These are phyloP conservation scores for Termitomyces sp. DNA, from an alignment of 768 basidiomycete genomes.

Conservation along the genomic window DNA sequence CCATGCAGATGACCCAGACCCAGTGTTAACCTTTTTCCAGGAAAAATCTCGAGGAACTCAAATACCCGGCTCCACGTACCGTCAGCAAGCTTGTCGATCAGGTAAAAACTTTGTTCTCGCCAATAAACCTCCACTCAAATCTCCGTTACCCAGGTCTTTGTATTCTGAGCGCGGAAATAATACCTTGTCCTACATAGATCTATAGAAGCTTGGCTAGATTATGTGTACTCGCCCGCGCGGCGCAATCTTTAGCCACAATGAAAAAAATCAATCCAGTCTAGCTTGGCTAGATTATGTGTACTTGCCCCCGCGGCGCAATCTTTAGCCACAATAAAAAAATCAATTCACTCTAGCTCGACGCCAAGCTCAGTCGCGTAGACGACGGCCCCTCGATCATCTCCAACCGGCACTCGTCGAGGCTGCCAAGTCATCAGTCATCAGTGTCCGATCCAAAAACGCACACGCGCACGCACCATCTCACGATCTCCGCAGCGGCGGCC, in stretches of 20 bases:
- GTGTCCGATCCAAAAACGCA: background rate
- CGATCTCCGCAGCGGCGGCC: constrained; percentile 55
- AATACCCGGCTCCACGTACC: constrained; percentile 81
- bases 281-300: too few species aligned
- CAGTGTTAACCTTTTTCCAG: constrained; percentile 29
- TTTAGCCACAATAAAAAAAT: constrained; percentile 4
- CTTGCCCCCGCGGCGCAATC: background rate
- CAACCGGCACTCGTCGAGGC: constrained; percentile 57
- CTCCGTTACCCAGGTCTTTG: constrained; percentile 30
- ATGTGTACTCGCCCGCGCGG: background rate
- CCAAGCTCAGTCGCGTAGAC: constrained; percentile 32
- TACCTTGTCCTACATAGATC: background rate
- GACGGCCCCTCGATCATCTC: constrained; percentile 66
- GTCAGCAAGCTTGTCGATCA: constrained; percentile 92
- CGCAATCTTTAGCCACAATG: constrained; percentile 2
- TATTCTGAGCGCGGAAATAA: constrained; percentile 28
- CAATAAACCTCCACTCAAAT: background rate
- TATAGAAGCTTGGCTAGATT: background rate
- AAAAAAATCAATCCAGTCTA: background rate
- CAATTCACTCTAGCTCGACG: background rate
- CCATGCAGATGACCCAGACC: background rate
- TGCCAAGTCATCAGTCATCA: constrained; percentile 14
- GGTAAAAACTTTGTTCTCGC: constrained; percentile 29
- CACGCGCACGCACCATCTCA: constrained; percentile 42
- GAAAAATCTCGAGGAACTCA: constrained; percentile 85